Conservation (phyloP, 495 filamentous ascomycete genomes). For the Talaromyces liani region DNA sequence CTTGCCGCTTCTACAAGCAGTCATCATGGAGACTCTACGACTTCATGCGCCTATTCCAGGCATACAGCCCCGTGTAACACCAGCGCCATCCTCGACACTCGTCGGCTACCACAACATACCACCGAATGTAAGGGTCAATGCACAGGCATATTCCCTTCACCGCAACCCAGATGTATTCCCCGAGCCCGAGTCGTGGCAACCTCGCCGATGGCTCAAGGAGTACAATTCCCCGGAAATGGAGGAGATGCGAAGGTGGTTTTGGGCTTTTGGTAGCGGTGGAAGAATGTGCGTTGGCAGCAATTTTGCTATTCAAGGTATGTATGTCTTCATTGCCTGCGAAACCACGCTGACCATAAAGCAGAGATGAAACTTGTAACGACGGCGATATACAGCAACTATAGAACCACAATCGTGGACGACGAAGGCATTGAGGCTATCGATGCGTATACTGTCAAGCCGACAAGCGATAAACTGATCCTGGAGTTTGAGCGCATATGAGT, state of each 20-base stretch:
- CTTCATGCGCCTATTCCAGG: conserved; percentile 70
- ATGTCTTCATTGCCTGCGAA: too few species aligned
- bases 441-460: conserved; percentile 57
- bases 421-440: conserved; percentile 55
- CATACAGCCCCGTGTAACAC: conserved; percentile 67
- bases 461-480: conserved; percentile 36
- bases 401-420: conserved; percentile 48
- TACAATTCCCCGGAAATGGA: conserved; percentile 29
- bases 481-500: conserved; percentile 26
- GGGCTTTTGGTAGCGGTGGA: conserved; percentile 79
- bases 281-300: conserved; percentile 82
- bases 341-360: conserved; percentile 13
- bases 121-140: conserved; percentile 58
- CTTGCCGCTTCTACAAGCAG: conserved; percentile 67
- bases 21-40: conserved; percentile 69
- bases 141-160: conserved; percentile 66
- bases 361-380: conserved; percentile 42
- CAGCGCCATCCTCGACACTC: conserved; percentile 41
- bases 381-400: conserved; percentile 63
- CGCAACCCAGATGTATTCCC: conserved; percentile 55
- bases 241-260: conserved; percentile 64
- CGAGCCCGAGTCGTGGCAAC: conserved; percentile 52
- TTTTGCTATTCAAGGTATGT: conserved; percentile 66
- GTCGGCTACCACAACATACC: conserved; percentile 50
- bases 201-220: conserved; percentile 52